Evolutionary conservation across 345 rosid species (phyloP).

Genomic region (Raphanus sativus): DNA sequence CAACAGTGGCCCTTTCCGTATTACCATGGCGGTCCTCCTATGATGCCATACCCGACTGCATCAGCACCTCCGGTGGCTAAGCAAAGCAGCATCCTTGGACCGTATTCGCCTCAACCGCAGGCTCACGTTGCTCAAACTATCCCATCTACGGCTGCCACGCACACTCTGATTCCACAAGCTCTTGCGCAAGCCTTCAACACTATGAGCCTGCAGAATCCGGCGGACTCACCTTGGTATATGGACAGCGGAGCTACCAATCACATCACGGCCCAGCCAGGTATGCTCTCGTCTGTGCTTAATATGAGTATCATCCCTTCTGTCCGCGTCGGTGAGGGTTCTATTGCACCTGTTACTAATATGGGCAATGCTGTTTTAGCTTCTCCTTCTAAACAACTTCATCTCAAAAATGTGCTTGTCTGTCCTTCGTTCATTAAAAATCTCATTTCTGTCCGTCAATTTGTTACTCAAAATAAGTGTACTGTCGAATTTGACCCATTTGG

Average conservation of each 20-base stretch:
- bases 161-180: not conserved
- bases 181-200: not conserved
- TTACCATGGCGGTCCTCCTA: too few species aligned
- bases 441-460: not conserved
- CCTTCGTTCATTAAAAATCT: not conserved
- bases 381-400: not conserved
- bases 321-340: not conserved
- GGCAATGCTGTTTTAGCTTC: not conserved
- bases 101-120: not conserved
- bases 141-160: too few species aligned
- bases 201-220: too few species aligned
- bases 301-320: not conserved
- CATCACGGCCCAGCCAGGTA: too few species aligned
- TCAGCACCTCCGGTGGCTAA: too few species aligned
- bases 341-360: not conserved
- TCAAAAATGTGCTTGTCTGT: not conserved
- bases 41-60: too few species aligned
- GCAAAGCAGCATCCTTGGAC: not conserved
- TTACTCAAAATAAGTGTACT: not conserved
- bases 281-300: too few species aligned
- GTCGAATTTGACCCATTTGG: too few species aligned
- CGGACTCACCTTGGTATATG: too few species aligned
- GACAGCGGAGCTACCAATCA: too few species aligned
- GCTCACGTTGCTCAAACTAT: not conserved
- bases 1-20: too few species aligned